A percentile compares a stretch with the other conserved stretches of the same genome.
These are phyloP conservation scores for Hypomyces perniciosus DNA, from an alignment of 2,329 filamentous ascomycete genomes.

Conservation along the genomic window DNA sequence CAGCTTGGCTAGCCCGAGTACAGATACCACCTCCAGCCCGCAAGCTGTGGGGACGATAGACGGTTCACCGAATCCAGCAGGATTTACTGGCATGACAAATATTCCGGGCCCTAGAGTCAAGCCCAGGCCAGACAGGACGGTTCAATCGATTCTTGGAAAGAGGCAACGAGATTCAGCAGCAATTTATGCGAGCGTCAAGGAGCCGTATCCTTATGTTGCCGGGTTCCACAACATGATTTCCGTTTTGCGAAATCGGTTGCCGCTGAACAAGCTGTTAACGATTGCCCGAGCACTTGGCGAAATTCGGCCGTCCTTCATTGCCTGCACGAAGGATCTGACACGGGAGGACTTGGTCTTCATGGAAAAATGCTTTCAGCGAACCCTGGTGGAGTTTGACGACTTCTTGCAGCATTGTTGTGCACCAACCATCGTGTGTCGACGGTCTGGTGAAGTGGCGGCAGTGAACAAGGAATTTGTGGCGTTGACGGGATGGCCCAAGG, in stretches of 20 bases:
- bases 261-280: constrained; percentile 67
- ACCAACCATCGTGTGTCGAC: constrained; percentile 83
- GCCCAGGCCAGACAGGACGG: constrained; percentile 36
- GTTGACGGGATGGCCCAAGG: constrained; percentile 88
- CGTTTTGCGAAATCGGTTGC: constrained; percentile 72
- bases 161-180: constrained; percentile 67
- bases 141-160: constrained; percentile 52
- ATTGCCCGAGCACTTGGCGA: constrained; percentile 85
- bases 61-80: constrained; percentile 37
- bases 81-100: constrained; percentile 23
- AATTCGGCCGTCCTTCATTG: constrained; percentile 88
- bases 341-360: constrained; percentile 90
- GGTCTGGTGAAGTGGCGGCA: constrained; percentile 90
- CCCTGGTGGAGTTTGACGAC: constrained; percentile 87
- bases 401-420: constrained; percentile 84
- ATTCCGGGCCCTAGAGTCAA: constrained; percentile 34
- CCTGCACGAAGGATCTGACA: constrained; percentile 83
- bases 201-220: constrained; percentile 84
- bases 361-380: constrained; percentile 94
- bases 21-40: constrained; percentile 56
- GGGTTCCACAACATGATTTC: constrained; percentile 86
- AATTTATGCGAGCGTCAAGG: constrained; percentile 83
- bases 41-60: constrained; percentile 51
- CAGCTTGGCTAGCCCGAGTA: constrained; percentile 58
- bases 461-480: constrained; percentile 97